Percentiles rank a stretch among this genome's conserved stretches.
Evolutionary conservation across 495 filamentous ascomycete genomes (phyloP).

Genomic region (Hypoxylon crocopeplum): DNA sequence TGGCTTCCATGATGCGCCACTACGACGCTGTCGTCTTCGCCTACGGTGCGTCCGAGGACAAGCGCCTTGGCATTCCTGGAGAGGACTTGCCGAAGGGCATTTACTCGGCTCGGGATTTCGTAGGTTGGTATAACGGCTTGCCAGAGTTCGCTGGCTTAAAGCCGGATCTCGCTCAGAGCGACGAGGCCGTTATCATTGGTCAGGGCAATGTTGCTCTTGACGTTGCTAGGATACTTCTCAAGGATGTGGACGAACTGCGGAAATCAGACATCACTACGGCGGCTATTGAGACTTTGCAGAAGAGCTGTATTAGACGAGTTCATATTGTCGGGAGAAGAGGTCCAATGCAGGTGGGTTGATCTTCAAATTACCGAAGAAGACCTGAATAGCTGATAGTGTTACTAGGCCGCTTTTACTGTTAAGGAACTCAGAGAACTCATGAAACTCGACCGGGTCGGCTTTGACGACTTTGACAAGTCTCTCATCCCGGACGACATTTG

Average conservation of each 20-base stretch:
- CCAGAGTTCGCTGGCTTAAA: conserved; percentile 80
- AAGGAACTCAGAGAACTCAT: conserved; percentile 91
- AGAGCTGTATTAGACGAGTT: conserved; percentile 79
- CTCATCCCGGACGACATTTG: conserved; percentile 69
- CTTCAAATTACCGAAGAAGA: conserved; percentile 63
- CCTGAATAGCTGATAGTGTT: conserved; percentile 1
- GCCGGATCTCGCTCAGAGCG: conserved; percentile 77
- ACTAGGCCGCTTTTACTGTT: conserved; percentile 86
- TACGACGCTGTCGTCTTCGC: conserved; percentile 94
- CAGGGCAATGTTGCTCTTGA: conserved; percentile 97
- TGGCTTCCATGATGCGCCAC: conserved; percentile 73
- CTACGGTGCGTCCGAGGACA: conserved; percentile 88
- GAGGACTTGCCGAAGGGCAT: conserved; percentile 75
- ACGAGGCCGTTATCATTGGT: conserved; percentile 87
- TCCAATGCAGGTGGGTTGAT: conserved; percentile 73
- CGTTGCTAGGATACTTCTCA: conserved; percentile 86
- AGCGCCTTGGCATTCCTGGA: conserved; percentile 78
- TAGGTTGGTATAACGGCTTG: conserved; percentile 97
- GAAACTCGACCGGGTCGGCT: conserved; percentile 73
- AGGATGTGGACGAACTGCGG: conserved; percentile 70
- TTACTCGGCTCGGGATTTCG: conserved; percentile 90
- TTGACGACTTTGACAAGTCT: conserved; percentile 69
- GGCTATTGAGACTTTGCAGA: conserved; percentile 74
- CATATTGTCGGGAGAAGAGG: conserved; percentile 86
- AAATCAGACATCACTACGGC: conserved; percentile 88